Evolutionary conservation across 176 grass and related monocot species (phyloP), one percentile per base, ranked within the genome.

Genomic region (Zea luxurians): DNA sequence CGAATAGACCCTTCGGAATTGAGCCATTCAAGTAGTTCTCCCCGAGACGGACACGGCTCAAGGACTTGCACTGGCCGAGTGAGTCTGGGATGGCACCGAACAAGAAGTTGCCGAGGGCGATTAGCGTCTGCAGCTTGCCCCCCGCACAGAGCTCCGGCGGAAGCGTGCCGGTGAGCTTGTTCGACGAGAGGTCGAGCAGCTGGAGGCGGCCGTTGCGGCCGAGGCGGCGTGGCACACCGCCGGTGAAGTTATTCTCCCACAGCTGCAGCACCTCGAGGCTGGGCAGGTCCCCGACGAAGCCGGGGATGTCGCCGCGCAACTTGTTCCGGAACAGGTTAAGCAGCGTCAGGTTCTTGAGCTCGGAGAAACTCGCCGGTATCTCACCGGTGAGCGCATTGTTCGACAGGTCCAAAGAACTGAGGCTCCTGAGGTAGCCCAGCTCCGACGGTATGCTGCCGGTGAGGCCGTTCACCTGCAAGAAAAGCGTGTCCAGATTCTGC

Each of bases 231-330:
- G 95, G 95, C 69, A 98, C 87, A 27, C 83, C 83, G 36, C 95
- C 95, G 10, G 95, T 98, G 83, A 98, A 94, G 76, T 98, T 98
- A 83, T 98, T 98, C 80, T 98, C 95, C 95, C 95, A 98, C 4
- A 98, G 79, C 89, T 98, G 95, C 77, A 98, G 95, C 79, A 98
- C 95, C 90, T 98, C 87, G 73, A 98, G 87, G 77, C 77, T 85
- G 36, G 91, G 89, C 68, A 98, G 77, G 70, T 98, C 89, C 66
- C 91, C 95, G 62, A 98, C 77, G 77, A 98, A 89, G 76, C 86
- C 86, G 2, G 91, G 94, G 64, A 97, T 87, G 72, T 85, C 69
- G 7, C 94, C 89, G 2, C 75, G 86, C 20, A 97, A 84, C 68
- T 74, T 90, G 83, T 99, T 99, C 70, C 81, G 83, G 35, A 89